phyloP scores from a whole-genome alignment of 1,284 basidiomycete genomes.

The Ceraceosorus guamensis region DNA sequence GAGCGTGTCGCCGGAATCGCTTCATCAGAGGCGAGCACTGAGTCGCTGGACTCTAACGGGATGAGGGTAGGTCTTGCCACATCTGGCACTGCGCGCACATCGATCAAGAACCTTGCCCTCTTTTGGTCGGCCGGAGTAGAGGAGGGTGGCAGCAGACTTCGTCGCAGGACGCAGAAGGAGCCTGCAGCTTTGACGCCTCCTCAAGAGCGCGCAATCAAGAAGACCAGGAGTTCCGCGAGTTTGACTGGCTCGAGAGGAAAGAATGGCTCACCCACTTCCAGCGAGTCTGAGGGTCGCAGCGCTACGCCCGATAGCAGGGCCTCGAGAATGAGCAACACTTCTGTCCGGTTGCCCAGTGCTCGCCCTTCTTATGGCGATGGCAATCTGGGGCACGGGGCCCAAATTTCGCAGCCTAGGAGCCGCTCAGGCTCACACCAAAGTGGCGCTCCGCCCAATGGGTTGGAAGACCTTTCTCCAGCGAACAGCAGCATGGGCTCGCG shows the following conservation, averaged over 20 bases:
- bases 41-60: too few species aligned
- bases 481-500: too few species aligned
- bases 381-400: too few species aligned
- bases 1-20: not conserved
- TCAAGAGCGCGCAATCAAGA: conserved; percentile 4
- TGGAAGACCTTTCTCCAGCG: too few species aligned
- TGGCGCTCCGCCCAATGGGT: too few species aligned
- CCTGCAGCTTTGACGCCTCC: conserved; percentile 15
- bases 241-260: too few species aligned
- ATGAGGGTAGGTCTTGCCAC: conserved; percentile 29
- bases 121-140: conserved; percentile 45
- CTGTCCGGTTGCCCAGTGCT: too few species aligned
- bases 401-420: too few species aligned
- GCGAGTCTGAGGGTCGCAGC: not conserved
- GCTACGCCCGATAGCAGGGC: conserved; percentile 14
- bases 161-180: conserved; percentile 32
- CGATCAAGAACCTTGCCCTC: conserved; percentile 42
- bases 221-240: too few species aligned
- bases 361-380: too few species aligned
- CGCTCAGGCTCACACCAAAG: too few species aligned
- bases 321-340: not conserved
- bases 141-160: conserved; percentile 26
- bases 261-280: not conserved
- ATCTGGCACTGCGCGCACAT: conserved; percentile 42
- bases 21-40: conserved; percentile 9